Conservation (phyloP, 225 moss, liverwort and hornwort species). For the Pseudoscleropodium purum region DNA sequence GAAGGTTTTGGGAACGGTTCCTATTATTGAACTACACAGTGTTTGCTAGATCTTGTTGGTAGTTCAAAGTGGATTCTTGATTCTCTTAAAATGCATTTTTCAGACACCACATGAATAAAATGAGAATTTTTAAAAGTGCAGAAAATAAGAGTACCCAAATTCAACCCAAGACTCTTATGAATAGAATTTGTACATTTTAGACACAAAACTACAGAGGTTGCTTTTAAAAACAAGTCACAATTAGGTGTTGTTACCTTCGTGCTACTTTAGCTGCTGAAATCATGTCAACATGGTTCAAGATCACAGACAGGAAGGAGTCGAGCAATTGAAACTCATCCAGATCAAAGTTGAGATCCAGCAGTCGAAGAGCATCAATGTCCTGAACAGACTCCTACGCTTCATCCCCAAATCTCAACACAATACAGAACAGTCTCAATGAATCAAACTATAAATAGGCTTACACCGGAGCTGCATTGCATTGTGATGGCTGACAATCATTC, state of each 20-base stretch:
- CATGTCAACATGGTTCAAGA: neutral
- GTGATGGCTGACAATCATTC: neutral
- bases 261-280: neutral
- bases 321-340: neutral
- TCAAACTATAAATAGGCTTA: neutral
- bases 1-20: neutral
- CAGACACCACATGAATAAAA: too few relatives aligned
- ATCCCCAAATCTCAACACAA: neutral
- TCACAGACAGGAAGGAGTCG: neutral
- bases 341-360: neutral
- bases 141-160: neutral
- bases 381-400: neutral
- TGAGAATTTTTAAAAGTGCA: neutral
- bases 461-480: neutral
- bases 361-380: neutral
- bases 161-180: neutral
- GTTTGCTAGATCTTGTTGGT: neutral
- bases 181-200: neutral
- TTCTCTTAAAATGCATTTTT: neutral
- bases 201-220: neutral
- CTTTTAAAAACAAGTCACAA: neutral
- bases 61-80: neutral
- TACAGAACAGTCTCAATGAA: neutral
- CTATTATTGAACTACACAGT: too few relatives aligned
- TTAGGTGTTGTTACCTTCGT: neutral